phyloP scores from a whole-genome alignment of 2,329 filamentous ascomycete genomes.

The Colletotrichum cordylinicola region DNA sequence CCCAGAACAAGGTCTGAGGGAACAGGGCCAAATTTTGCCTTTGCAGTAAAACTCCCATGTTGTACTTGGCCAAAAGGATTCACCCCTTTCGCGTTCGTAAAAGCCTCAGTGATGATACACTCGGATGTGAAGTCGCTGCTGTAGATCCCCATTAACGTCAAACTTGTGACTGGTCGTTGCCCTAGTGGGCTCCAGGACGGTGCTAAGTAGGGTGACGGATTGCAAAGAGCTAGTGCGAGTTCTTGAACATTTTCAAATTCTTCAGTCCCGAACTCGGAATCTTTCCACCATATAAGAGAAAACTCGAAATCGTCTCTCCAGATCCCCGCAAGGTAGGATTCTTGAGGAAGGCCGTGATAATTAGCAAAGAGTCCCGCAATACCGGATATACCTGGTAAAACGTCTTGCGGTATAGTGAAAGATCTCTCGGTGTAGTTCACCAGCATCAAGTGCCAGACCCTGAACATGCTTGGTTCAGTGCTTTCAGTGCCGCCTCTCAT shows the following conservation, averaged over 20 bases:
- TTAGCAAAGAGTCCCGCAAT: background rate
- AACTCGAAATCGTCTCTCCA: background rate
- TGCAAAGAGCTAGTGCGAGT: background rate
- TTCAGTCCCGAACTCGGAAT: background rate
- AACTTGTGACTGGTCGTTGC: background rate
- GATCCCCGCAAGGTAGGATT: background rate
- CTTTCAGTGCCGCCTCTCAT: background rate
- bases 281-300: background rate
- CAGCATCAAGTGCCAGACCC: background rate
- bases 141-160: background rate
- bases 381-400: background rate
- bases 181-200: background rate
- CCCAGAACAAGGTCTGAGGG: background rate
- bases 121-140: background rate
- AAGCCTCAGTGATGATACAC: background rate
- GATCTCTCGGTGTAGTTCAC: background rate
- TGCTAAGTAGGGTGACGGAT: background rate
- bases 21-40: background rate
- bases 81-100: accelerated
- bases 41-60: background rate
- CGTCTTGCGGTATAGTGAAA: background rate
- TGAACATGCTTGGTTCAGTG: background rate
- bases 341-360: background rate
- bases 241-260: background rate
- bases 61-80: background rate